Conservation (phyloP, 352 stramenopile species). For the Phytophthora capsici region DNA sequence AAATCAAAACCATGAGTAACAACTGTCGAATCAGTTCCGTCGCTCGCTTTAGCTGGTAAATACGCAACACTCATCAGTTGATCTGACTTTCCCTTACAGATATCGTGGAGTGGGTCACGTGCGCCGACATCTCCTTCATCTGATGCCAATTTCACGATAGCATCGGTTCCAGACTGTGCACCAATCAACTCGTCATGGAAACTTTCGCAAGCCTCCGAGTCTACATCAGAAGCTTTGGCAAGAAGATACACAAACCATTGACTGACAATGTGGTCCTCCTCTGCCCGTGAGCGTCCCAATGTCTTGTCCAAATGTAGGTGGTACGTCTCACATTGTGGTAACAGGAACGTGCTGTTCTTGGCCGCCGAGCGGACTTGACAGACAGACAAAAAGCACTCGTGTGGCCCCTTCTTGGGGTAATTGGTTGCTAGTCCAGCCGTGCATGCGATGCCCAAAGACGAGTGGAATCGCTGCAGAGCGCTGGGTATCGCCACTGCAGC, state of each 20-base stretch:
- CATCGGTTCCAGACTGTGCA: slow-evolving; percentile 41
- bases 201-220: slow-evolving; percentile 31
- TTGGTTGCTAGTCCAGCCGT: slow-evolving; percentile 74
- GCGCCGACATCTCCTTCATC: not conserved
- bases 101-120: slow-evolving; percentile 35
- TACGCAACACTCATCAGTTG: slow-evolving; percentile 57
- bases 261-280: slow-evolving; percentile 78
- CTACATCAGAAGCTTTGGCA: slow-evolving; percentile 48
- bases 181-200: slow-evolving; percentile 42
- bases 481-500: slow-evolving; percentile 28
- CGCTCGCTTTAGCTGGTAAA: slow-evolving; percentile 26
- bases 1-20: slow-evolving; percentile 51
- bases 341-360: slow-evolving; percentile 19
- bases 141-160: slow-evolving; percentile 22
- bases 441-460: slow-evolving; percentile 68
- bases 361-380: slow-evolving; percentile 33
- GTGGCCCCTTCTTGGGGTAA: slow-evolving; percentile 61
- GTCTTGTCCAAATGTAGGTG: slow-evolving; percentile 74
- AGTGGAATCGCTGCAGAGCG: slow-evolving; percentile 44
- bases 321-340: slow-evolving; percentile 56
- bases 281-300: slow-evolving; percentile 48
- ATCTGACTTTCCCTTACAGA: slow-evolving; percentile 29
- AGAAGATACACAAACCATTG: slow-evolving; percentile 76
- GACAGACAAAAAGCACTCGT: slow-evolving; percentile 78
- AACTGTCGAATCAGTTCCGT: slow-evolving; percentile 11